phyloP scores from a whole-genome alignment of 2,329 filamentous ascomycete species.

The Akanthomyces lecanii region DNA sequence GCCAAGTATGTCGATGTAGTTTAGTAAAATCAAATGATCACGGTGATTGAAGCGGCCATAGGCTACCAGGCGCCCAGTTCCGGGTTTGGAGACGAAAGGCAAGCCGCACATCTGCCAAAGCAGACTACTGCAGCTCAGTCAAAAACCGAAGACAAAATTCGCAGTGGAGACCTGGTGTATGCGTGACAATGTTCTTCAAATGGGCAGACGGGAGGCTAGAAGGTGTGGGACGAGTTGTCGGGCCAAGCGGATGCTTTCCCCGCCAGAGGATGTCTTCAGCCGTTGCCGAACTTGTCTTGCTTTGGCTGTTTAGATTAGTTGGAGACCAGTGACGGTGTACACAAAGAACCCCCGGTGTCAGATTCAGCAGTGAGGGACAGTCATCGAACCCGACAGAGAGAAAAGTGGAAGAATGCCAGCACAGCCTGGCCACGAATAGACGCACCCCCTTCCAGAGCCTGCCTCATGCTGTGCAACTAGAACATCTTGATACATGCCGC shows the following conservation, averaged over 20 bases:
- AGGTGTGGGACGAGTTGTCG: slow-evolving; percentile 6
- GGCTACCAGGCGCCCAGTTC: background rate
- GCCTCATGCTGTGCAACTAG: slow-evolving; percentile 5
- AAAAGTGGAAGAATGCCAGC: background rate
- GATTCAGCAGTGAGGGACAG: background rate
- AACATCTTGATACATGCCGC: background rate
- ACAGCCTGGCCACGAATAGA: background rate
- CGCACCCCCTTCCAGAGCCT: background rate
- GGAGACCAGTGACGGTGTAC: background rate
- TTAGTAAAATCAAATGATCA: slow-evolving; percentile 1
- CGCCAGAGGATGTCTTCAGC: slow-evolving; percentile 10
- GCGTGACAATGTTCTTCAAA: background rate
- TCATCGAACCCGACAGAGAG: background rate
- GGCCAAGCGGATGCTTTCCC: slow-evolving; percentile 11
- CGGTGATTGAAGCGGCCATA: background rate
- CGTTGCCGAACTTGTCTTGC: slow-evolving; percentile 9
- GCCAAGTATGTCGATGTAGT: background rate
- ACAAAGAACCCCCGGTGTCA: background rate
- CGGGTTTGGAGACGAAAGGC: background rate
- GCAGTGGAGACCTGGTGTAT: background rate
- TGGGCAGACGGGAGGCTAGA: background rate
- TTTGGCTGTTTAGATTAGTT: background rate
- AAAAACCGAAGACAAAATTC: background rate
- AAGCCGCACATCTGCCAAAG: background rate
- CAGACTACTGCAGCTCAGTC: background rate